phyloP scores from a whole-genome alignment of 2,329 filamentous ascomycete genomes.

The Septoria petroselini region DNA sequence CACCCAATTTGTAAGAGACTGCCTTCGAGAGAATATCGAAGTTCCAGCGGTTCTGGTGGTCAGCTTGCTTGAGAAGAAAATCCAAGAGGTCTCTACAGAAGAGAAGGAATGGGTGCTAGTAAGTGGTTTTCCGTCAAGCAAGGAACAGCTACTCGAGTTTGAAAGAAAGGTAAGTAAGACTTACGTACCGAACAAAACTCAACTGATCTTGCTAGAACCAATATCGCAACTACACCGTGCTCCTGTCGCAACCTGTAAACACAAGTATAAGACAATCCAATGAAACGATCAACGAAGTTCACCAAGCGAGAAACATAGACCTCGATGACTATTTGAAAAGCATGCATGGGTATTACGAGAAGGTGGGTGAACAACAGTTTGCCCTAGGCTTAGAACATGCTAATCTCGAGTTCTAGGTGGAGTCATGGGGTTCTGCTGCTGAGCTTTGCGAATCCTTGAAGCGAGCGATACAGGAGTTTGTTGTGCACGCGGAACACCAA shows the following conservation, averaged over 20 bases:
- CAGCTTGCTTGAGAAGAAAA: slow-evolving; percentile 7
- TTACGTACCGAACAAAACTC: slow-evolving; percentile 4
- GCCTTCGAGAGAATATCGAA: slow-evolving; percentile 7
- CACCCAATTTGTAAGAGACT: slow-evolving; percentile 5
- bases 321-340: slow-evolving; percentile 8
- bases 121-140: slow-evolving; percentile 7
- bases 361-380: slow-evolving; percentile 5
- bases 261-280: slow-evolving; percentile 5
- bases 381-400: slow-evolving; percentile 6
- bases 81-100: slow-evolving; percentile 7
- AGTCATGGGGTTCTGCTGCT: slow-evolving; percentile 4
- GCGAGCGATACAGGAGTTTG: slow-evolving; percentile 7
- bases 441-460: slow-evolving; percentile 8
- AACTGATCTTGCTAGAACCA: slow-evolving; percentile 4
- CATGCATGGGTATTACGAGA: slow-evolving; percentile 8
- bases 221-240: slow-evolving; percentile 5
- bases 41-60: slow-evolving; percentile 5
- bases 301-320: slow-evolving; percentile 5
- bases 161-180: slow-evolving; percentile 8
- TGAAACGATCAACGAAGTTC: slow-evolving; percentile 5
- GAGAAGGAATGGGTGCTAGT: slow-evolving; percentile 7
- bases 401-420: slow-evolving; percentile 7
- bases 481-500: slow-evolving; percentile 7
- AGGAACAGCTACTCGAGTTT: slow-evolving; percentile 8
- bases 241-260: slow-evolving; percentile 6